Conservation (phyloP, 2,329 filamentous ascomycete genomes). For the Plectosphaerella plurivora region DNA sequence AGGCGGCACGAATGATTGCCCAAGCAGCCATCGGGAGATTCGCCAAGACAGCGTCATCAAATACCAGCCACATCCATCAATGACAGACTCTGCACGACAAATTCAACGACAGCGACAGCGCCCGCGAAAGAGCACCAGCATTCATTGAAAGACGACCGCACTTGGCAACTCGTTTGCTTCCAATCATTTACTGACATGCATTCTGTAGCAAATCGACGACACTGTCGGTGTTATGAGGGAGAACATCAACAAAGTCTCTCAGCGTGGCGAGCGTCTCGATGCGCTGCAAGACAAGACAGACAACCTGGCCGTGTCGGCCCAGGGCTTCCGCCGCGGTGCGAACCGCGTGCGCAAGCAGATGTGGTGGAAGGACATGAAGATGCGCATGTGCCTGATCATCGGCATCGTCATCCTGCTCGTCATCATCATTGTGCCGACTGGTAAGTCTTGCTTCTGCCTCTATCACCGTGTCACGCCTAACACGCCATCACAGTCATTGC, state of each 20-base stretch:
- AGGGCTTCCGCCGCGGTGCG: constrained; percentile 92
- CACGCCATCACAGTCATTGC: constrained; percentile 31
- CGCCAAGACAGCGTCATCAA: too few species aligned
- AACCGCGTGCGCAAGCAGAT: constrained; percentile 96
- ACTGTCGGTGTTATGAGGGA: constrained; percentile 93
- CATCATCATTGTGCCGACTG: constrained; percentile 89
- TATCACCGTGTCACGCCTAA: neutral
- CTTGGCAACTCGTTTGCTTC: too few species aligned
- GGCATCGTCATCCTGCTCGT: constrained; percentile 89
- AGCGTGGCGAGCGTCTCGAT: constrained; percentile 87
- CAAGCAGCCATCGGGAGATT: too few species aligned
- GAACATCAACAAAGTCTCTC: constrained; percentile 94
- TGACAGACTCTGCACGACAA: too few species aligned
- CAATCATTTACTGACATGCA: constrained; percentile 7
- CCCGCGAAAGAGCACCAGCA: too few species aligned
- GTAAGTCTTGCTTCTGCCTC: constrained; percentile 47
- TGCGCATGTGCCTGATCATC: constrained; percentile 92
- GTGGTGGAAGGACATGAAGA: constrained; percentile 99
- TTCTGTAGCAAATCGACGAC: constrained; percentile 85
- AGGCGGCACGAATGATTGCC: too few species aligned
- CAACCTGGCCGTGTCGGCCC: constrained; percentile 86
- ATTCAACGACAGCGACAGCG: too few species aligned
- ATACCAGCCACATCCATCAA: too few species aligned
- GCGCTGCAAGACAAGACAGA: constrained; percentile 91
- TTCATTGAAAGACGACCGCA: too few species aligned